These are phyloP conservation scores for Gremmenia infestans DNA, from an alignment of 2,329 filamentous ascomycete species.

Conservation along the genomic window DNA sequence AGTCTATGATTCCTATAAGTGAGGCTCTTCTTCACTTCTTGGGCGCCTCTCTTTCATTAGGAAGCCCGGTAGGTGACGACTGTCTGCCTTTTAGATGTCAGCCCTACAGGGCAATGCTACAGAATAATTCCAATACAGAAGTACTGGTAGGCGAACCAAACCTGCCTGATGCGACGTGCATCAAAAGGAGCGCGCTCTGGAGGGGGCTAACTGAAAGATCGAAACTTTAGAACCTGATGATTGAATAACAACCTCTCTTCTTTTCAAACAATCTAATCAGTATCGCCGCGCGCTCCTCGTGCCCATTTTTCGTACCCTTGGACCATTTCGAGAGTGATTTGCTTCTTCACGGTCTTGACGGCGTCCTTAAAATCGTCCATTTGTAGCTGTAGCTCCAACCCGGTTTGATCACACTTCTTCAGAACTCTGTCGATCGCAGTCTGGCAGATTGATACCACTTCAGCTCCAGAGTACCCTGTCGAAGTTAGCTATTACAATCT, in stretches of 20 bases:
- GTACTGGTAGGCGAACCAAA: no score
- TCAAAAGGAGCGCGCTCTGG: no score
- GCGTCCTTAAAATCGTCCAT: conserved; percentile 43
- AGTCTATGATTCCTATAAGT: no score
- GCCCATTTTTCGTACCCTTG: conserved; percentile 54
- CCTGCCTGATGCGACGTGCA: background rate
- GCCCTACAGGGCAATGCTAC: no score
- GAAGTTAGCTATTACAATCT: no score
- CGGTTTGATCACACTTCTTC: conserved; percentile 42
- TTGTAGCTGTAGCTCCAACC: conserved; percentile 36
- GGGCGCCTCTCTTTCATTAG: no score
- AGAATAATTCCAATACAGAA: no score
- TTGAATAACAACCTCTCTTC: background rate
- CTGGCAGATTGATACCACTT: conserved; percentile 61
- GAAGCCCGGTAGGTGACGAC: no score
- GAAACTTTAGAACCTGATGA: no score
- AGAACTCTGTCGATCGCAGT: conserved; percentile 46
- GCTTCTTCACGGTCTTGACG: conserved; percentile 44
- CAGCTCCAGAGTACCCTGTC: conserved; percentile 67
- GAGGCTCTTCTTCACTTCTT: no score
- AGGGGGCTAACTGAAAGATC: no score
- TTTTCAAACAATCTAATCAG: conserved; percentile 8
- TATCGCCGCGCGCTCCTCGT: conserved; percentile 18
- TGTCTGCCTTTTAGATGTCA: no score
- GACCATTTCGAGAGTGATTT: conserved; percentile 56